These are phyloP conservation scores for Trifolium fragiferum DNA, from an alignment of 306 rosid species.

Conservation along the genomic window DNA sequence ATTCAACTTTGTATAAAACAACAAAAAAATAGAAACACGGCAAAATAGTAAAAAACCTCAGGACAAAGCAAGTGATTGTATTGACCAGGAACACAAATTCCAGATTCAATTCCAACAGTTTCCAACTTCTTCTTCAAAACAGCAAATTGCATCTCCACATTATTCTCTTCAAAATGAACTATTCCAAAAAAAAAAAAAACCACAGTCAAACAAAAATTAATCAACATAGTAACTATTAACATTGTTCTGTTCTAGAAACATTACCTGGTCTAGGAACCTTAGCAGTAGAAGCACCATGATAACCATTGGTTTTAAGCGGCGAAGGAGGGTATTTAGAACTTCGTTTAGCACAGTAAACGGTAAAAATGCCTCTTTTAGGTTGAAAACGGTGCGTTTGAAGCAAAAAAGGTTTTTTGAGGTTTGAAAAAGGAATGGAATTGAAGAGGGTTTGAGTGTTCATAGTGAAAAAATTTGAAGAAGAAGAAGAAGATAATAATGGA, in stretches of 20 bases:
- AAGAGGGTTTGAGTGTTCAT: slow-evolving; percentile 59
- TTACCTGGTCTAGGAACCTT: slow-evolving; percentile 53
- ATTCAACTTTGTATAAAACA: slow-evolving; percentile 21
- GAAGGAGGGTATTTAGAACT: slow-evolving; percentile 44
- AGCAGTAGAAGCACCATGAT: slow-evolving; percentile 51
- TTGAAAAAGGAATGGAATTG: slow-evolving; percentile 45
- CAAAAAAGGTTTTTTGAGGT: slow-evolving; percentile 27
- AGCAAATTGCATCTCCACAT: slow-evolving; percentile 17
- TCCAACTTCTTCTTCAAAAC: slow-evolving; percentile 56
- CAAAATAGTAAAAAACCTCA: slow-evolving; percentile 44
- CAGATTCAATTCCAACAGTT: slow-evolving; percentile 60
- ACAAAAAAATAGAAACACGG: not conserved
- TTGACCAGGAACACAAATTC: slow-evolving; percentile 63
- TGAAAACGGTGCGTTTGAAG: slow-evolving; percentile 38
- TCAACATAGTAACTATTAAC: not conserved
- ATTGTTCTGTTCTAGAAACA: not conserved
- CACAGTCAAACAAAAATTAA: slow-evolving; percentile 6
- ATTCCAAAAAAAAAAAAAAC: not conserved
- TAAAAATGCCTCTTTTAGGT: slow-evolving; percentile 43
- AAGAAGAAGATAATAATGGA: slow-evolving; percentile 42
- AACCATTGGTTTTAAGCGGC: slow-evolving; percentile 68
- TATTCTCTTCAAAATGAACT: slow-evolving; percentile 53
- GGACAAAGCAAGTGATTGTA: slow-evolving; percentile 69
- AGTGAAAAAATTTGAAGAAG: slow-evolving; percentile 39
- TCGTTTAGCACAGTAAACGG: slow-evolving; percentile 51